A percentile compares a stretch with the other conserved stretches of the same genome.
phyloP scores from a whole-genome alignment of 2,329 filamentous ascomycete species.

The Aspergillus sp. region DNA sequence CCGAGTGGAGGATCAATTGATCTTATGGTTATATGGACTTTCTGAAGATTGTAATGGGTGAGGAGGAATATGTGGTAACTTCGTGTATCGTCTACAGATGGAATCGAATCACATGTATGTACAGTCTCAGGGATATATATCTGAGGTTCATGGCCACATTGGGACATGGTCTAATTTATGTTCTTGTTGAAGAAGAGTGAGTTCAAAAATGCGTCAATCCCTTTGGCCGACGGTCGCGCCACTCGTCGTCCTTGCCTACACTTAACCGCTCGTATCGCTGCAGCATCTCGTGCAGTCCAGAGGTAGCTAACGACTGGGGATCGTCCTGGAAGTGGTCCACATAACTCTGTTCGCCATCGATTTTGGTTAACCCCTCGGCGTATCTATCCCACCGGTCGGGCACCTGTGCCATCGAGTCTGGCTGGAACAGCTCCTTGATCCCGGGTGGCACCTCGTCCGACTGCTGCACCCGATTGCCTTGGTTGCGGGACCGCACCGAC shows the following conservation, averaged over 20 bases:
- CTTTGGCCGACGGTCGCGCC: background rate
- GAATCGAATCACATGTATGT: background rate
- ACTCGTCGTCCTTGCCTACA: conserved; percentile 20
- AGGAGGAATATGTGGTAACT: too few relatives aligned
- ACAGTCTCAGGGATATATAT: background rate
- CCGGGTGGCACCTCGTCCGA: conserved; percentile 17
- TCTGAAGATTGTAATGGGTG: too few relatives aligned
- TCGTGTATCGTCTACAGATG: too few relatives aligned
- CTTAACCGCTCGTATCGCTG: conserved; percentile 27
- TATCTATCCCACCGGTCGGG: conserved; percentile 15
- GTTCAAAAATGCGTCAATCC: background rate
- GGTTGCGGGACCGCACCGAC: conserved; percentile 22
- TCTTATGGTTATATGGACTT: too few relatives aligned
- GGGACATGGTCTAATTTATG: background rate
- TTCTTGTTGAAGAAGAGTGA: too few relatives aligned
- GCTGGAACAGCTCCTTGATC: conserved; percentile 19
- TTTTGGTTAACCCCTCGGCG: conserved; percentile 16
- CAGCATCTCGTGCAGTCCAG: conserved; percentile 26
- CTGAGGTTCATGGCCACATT: background rate
- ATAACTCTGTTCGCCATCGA: conserved; percentile 13
- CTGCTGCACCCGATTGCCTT: conserved; percentile 15
- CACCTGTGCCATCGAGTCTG: background rate
- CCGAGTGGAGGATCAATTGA: too few relatives aligned
- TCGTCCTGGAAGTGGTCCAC: background rate
- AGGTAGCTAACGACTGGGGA: conserved; percentile 8